phyloP scores from a whole-genome alignment of 2,329 filamentous ascomycete species.

The Sporothrix sp. region DNA sequence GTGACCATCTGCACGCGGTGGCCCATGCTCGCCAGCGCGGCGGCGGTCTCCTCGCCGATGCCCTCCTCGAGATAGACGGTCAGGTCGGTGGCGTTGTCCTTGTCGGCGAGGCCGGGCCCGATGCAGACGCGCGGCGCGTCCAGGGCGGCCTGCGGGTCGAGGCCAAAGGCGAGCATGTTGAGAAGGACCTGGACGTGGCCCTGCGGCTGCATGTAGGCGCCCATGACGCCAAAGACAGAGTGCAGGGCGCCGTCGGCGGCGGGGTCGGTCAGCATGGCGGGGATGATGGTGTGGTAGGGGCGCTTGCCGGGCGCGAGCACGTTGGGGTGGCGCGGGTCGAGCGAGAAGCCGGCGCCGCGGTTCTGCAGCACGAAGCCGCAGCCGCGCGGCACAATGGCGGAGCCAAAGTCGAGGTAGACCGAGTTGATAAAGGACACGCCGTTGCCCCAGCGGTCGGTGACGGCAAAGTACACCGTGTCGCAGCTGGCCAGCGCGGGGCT shows the following conservation, averaged over 20 bases:
- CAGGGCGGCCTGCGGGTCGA: constrained; percentile 77
- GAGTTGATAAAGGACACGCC: constrained; percentile 95
- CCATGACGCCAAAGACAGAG: constrained; percentile 91
- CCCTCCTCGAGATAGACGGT: constrained; percentile 77
- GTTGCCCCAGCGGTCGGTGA: constrained; percentile 73
- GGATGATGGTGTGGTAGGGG: constrained; percentile 97
- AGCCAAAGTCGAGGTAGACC: constrained; percentile 85
- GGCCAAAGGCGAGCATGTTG: constrained; percentile 74
- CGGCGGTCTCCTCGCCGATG: constrained; percentile 56
- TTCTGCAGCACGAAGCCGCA: constrained; percentile 91
- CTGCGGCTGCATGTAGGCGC: constrained; percentile 96
- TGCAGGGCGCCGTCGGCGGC: constrained; percentile 65
- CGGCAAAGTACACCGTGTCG: constrained; percentile 92
- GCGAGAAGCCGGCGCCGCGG: constrained; percentile 52
- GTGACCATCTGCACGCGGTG: constrained; percentile 61
- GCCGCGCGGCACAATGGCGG: constrained; percentile 69
- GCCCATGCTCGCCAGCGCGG: constrained; percentile 58
- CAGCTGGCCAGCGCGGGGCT: constrained; percentile 64
- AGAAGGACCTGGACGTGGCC: constrained; percentile 89
- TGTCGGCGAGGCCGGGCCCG: constrained; percentile 58
- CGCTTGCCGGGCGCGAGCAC: constrained; percentile 69
- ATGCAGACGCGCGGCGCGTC: constrained; percentile 91
- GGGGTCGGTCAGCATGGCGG: constrained; percentile 76
- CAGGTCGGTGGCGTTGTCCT: constrained; percentile 47
- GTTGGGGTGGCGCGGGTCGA: constrained; percentile 67